These are phyloP conservation scores for Cyclocybe aegerita DNA, from an alignment of 768 basidiomycete genomes.

Conservation along the genomic window DNA sequence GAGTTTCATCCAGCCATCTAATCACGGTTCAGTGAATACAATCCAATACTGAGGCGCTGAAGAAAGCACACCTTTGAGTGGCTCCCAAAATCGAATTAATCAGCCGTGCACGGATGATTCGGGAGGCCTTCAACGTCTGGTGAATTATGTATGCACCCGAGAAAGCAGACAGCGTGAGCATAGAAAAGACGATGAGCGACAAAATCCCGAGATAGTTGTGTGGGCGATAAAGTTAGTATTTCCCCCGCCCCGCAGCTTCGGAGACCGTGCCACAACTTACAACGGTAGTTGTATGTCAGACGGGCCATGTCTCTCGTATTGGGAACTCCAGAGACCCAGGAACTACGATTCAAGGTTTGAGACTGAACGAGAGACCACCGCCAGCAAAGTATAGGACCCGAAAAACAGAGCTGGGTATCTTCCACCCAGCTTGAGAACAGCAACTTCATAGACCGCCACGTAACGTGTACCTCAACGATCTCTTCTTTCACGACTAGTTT, in stretches of 20 bases:
- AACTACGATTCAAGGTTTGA: too few relatives aligned
- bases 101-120: slow-evolving; percentile 5
- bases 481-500: too few relatives aligned
- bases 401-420: too few relatives aligned
- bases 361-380: too few relatives aligned
- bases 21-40: not conserved
- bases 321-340: slow-evolving; percentile 19
- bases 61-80: slow-evolving; percentile 10
- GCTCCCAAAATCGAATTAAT: slow-evolving; percentile 14
- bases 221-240: slow-evolving; percentile 34
- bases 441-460: too few relatives aligned
- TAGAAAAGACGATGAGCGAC: slow-evolving; percentile 6
- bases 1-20: slow-evolving; percentile 31
- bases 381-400: too few relatives aligned
- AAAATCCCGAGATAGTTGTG: slow-evolving; percentile 42
- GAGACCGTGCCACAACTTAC: slow-evolving; percentile 10
- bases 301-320: slow-evolving; percentile 30
- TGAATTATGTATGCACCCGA: slow-evolving; percentile 4
- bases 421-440: too few relatives aligned
- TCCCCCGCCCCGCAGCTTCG: too few relatives aligned
- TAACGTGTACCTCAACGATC: too few relatives aligned
- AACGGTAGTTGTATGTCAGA: slow-evolving; percentile 27
- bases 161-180: not conserved
- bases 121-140: slow-evolving; percentile 36
- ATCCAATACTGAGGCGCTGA: not conserved